phyloP scores from a whole-genome alignment of 257 asterid species.

The Thymus quinquecostatus region DNA sequence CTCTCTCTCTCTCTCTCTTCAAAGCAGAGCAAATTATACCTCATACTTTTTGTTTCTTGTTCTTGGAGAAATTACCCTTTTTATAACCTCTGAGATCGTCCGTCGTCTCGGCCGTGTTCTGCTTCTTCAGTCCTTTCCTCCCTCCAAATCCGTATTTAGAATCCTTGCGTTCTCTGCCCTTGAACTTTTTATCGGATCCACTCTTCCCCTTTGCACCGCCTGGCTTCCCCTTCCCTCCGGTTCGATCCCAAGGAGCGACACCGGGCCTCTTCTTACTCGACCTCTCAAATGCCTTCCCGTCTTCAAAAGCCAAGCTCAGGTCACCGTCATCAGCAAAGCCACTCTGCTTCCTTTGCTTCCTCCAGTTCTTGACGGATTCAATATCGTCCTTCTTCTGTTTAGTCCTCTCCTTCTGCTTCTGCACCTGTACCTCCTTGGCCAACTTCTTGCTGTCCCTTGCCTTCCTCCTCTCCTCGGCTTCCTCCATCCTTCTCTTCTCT shows the following conservation, averaged over 20 bases:
- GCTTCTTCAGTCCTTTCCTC: conserved; percentile 87
- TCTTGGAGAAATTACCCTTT: conserved; percentile 43
- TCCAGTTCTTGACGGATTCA: conserved; percentile 93
- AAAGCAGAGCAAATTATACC: not conserved
- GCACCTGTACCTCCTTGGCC: conserved; percentile 79
- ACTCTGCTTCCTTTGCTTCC: conserved; percentile 82
- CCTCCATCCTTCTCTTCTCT: conserved; percentile 77
- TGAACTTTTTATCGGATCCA: conserved; percentile 53
- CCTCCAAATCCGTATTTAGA: conserved; percentile 91
- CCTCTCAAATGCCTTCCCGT: conserved; percentile 64
- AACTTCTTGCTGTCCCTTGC: conserved; percentile 85
- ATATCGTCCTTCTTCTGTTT: conserved; percentile 89
- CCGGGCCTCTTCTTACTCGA: conserved; percentile 71
- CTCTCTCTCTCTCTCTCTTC: not conserved
- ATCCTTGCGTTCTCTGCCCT: conserved; percentile 53
- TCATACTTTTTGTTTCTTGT: conserved; percentile 53
- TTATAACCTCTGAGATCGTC: conserved; percentile 54
- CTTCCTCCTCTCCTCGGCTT: conserved; percentile 89
- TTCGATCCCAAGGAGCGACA: conserved; percentile 81
- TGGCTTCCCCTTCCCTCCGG: conserved; percentile 68
- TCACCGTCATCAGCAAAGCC: conserved; percentile 68
- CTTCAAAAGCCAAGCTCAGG: conserved; percentile 62
- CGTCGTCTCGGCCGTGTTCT: conserved; percentile 83
- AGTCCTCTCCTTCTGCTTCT: conserved; percentile 76
- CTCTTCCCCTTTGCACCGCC: conserved; percentile 52